Conservation (phyloP, 768 basidiomycete species). For the Dentipellis sp. region DNA sequence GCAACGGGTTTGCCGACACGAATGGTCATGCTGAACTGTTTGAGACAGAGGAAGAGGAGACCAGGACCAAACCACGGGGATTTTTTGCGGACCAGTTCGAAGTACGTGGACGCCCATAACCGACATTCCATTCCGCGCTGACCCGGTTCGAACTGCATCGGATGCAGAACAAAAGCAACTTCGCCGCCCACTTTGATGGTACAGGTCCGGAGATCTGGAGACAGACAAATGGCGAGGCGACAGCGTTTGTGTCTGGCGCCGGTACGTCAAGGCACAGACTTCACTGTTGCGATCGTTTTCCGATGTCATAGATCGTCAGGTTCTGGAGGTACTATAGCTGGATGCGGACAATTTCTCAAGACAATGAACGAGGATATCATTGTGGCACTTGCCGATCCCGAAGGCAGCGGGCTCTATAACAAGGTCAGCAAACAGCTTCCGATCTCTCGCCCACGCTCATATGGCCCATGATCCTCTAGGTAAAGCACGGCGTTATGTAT, state of each 20-base stretch:
- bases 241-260: slow-evolving; percentile 87
- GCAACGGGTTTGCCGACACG: slow-evolving; percentile 19
- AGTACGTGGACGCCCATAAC: slow-evolving; percentile 19
- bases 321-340: slow-evolving; percentile 95
- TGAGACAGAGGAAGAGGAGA: slow-evolving; percentile 28
- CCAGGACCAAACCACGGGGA: slow-evolving; percentile 54
- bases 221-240: slow-evolving; percentile 74
- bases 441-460: background rate
- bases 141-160: background rate
- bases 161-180: slow-evolving; percentile 76
- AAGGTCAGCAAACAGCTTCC: slow-evolving; percentile 40
- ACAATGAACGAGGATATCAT: slow-evolving; percentile 54
- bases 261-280: slow-evolving; percentile 31
- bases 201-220: slow-evolving; percentile 95
- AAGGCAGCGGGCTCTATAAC: slow-evolving; percentile 92
- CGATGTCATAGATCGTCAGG: slow-evolving; percentile 31
- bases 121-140: too few relatives aligned
- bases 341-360: slow-evolving; percentile 74
- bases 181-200: slow-evolving; percentile 76
- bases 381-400: slow-evolving; percentile 81
- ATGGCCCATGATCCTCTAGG: slow-evolving; percentile 31
- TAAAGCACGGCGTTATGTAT: slow-evolving; percentile 93
- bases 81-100: slow-evolving; percentile 98
- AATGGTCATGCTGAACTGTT: slow-evolving; percentile 18
- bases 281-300: background rate